A percentile compares a stretch with the other conserved stretches of the same genome.
Conservation (phyloP, 768 basidiomycete genomes). For the Lactarius pseudohatsudake region DNA sequence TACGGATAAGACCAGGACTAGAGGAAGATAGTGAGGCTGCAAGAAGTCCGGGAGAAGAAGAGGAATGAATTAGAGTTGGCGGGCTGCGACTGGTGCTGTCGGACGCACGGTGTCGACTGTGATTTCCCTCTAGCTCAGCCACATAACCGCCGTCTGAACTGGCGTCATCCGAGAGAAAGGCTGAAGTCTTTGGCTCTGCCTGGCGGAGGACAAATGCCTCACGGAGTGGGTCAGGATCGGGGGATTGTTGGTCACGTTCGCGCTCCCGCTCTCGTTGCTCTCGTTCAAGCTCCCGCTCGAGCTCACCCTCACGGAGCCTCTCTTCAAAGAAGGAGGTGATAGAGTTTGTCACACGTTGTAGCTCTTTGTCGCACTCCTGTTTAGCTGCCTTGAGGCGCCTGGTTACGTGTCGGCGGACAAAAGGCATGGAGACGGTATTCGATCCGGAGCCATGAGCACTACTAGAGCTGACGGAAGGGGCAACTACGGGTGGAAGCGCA, state of each 20-base stretch:
- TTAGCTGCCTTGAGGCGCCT: conserved; percentile 92
- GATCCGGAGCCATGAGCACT: conserved; percentile 50
- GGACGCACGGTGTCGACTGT: conserved; percentile 74
- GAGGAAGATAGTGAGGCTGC: conserved; percentile 67
- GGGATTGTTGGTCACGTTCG: conserved; percentile 50
- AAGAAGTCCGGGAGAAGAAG: conserved; percentile 55
- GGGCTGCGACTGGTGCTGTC: conserved; percentile 42
- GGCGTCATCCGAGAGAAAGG: conserved; percentile 66
- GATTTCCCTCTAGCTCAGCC: conserved; percentile 63
- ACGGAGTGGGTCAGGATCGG: conserved; percentile 42
- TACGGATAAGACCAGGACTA: conserved; percentile 67
- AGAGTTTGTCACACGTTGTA: conserved; percentile 88
- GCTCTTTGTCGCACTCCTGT: conserved; percentile 94
- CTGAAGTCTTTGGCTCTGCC: conserved; percentile 53
- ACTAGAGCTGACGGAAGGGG: conserved; percentile 33
- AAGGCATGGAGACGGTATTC: conserved; percentile 88
- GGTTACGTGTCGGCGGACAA: conserved; percentile 90
- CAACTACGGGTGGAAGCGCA: conserved; percentile 39
- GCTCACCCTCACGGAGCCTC: conserved; percentile 74
- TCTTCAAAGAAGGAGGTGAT: conserved; percentile 96
- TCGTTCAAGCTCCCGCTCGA: conserved; percentile 60
- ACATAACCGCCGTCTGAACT: conserved; percentile 84
- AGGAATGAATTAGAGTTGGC: conserved; percentile 52
- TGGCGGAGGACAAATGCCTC: conserved; percentile 63
- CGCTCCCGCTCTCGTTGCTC: conserved; percentile 43